Conservation (phyloP, 108 stramenopile species). For the Cyclotella choctawhatcheeana region DNA sequence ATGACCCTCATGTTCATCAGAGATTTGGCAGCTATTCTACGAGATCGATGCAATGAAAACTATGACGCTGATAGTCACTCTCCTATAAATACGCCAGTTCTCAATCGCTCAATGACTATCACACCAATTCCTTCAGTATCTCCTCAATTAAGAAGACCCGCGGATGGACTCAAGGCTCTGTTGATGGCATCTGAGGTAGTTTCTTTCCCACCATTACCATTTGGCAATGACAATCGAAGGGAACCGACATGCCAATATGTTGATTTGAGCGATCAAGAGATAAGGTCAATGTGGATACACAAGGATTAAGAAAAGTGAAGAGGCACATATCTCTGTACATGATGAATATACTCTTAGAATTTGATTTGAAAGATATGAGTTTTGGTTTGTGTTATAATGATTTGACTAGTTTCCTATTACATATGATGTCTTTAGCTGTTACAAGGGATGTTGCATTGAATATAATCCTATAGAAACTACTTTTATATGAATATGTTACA, state of each 20-base stretch:
- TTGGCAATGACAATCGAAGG: neutral
- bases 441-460: no score
- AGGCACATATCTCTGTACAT: no score
- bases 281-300: neutral
- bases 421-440: no score
- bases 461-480: no score
- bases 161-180: slow-evolving; percentile 1
- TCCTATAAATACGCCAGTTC: neutral
- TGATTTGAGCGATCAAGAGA: neutral
- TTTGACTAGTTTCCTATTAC: no score
- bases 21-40: neutral
- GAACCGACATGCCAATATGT: neutral
- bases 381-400: no score
- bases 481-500: no score
- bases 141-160: slow-evolving; percentile 16
- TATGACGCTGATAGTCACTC: neutral
- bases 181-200: neutral
- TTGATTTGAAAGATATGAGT: no score
- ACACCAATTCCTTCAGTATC: slow-evolving; percentile 30
- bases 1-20: slow-evolving; percentile 13
- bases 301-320: no score
- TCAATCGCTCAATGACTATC: slow-evolving; percentile 5
- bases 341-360: no score
- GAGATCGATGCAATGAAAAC: neutral
- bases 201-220: neutral